Evolutionary conservation across 768 basidiomycete species (phyloP).

Genomic region (Brasilioporus rufonigricans): DNA sequence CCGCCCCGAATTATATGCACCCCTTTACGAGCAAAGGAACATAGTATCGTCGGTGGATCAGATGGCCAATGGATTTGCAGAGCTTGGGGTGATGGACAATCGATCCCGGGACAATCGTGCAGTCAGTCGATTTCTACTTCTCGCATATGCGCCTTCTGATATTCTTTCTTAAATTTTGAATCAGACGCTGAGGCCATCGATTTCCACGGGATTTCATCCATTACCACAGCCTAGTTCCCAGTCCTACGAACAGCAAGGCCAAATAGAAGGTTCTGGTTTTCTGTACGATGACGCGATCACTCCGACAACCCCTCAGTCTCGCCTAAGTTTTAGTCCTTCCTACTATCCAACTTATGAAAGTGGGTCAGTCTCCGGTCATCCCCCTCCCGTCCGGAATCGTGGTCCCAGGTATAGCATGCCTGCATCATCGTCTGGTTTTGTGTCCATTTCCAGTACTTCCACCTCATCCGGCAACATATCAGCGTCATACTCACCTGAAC

Average conservation of each 20-base stretch:
- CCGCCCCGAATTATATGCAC: slow-evolving; percentile 66
- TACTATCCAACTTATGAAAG: slow-evolving; percentile 51
- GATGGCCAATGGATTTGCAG: slow-evolving; percentile 62
- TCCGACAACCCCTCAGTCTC: slow-evolving; percentile 37
- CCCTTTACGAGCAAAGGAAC: slow-evolving; percentile 64
- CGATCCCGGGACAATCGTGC: slow-evolving; percentile 58
- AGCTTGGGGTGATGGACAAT: slow-evolving; percentile 53
- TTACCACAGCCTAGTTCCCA: slow-evolving; percentile 35
- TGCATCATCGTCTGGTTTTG: slow-evolving; percentile 64
- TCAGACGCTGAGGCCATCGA: slow-evolving; percentile 38
- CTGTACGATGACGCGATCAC: slow-evolving; percentile 40
- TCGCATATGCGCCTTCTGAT: slow-evolving; percentile 11
- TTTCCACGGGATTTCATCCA: slow-evolving; percentile 32
- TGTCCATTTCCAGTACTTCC: slow-evolving; percentile 45
- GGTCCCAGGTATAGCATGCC: slow-evolving; percentile 70
- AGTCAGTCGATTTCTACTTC: slow-evolving; percentile 38
- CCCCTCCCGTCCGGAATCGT: slow-evolving; percentile 37
- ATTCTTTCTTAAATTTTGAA: slow-evolving; percentile 28
- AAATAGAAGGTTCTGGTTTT: slow-evolving; percentile 32
- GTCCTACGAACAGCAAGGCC: slow-evolving; percentile 37
- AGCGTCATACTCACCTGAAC: slow-evolving; percentile 34
- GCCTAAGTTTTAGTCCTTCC: slow-evolving; percentile 31
- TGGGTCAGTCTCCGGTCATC: slow-evolving; percentile 25
- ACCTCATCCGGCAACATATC: slow-evolving; percentile 37
- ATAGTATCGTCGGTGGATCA: slow-evolving; percentile 48